Percentiles rank a stretch among this genome's conserved stretches.
These are phyloP conservation scores for Aspergillus sp. DNA, from an alignment of 2,329 filamentous ascomycete genomes.

Conservation along the genomic window DNA sequence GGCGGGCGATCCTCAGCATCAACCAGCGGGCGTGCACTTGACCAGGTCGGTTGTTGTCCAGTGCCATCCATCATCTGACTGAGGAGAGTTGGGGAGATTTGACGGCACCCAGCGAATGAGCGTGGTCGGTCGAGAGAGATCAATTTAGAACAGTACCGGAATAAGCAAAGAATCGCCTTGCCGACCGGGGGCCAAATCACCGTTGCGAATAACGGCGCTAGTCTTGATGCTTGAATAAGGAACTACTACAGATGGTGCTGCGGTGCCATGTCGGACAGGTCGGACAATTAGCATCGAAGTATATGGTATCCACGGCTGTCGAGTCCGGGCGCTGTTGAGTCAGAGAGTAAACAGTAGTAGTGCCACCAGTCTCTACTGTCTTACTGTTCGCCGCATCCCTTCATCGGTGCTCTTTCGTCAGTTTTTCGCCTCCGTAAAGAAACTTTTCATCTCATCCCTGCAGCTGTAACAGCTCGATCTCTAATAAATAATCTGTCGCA, in stretches of 20 bases:
- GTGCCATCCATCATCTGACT: conserved; percentile 9
- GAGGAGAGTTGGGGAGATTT: neutral
- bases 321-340: conserved; percentile 7
- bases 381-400: conserved; percentile 12
- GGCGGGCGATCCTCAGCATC: conserved; percentile 12
- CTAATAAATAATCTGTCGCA: neutral
- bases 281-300: neutral
- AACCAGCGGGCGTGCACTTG: no score
- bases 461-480: neutral
- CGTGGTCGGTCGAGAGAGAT: neutral
- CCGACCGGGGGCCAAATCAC: conserved; percentile 7
- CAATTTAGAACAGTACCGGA: conserved; percentile 1
- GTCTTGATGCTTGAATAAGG: conserved; percentile 5
- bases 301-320: neutral
- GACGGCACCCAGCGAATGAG: neutral
- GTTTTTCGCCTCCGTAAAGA: conserved; percentile 8
- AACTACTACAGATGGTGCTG: neutral
- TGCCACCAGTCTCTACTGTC: conserved; percentile 5
- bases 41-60: no score
- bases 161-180: conserved; percentile 11
- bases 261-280: neutral
- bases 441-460: neutral
- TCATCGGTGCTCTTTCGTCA: neutral
- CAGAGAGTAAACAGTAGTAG: conserved; percentile 13
- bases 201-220: conserved; percentile 2